A percentile compares a stretch with the other conserved stretches of the same genome.
phyloP scores from a whole-genome alignment of 352 stramenopile species.

The Aphanomyces stellatus region DNA sequence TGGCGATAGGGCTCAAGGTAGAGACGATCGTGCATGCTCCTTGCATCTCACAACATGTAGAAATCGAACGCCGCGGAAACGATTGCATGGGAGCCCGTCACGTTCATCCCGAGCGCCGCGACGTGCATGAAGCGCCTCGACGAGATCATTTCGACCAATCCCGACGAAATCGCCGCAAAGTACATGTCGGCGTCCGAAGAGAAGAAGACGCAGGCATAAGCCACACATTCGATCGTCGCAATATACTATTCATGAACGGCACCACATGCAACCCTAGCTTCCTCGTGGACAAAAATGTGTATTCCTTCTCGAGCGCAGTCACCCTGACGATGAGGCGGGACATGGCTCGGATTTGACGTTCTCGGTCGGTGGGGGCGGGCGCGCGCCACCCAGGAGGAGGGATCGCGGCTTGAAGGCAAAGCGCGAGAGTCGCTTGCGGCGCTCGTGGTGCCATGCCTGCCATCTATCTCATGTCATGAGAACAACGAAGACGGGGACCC shows the following conservation, averaged over 20 bases:
- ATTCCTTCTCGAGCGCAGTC: too few species aligned
- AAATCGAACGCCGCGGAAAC: not conserved
- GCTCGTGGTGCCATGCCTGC: conserved; percentile 1
- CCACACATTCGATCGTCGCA: too few species aligned
- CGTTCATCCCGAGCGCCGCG: conserved; percentile 9
- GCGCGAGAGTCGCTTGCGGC: not conserved
- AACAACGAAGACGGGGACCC: not conserved
- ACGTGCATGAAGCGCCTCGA: conserved; percentile 5
- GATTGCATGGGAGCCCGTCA: conserved; percentile 17
- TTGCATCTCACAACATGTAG: not conserved
- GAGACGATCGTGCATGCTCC: not conserved
- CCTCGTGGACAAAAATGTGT: too few species aligned
- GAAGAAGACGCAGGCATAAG: not conserved
- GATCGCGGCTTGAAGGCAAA: not conserved
- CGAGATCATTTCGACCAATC: not conserved
- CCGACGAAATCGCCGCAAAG: not conserved
- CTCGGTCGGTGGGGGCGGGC: too few species aligned
- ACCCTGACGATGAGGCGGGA: too few species aligned
- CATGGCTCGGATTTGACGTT: too few species aligned
- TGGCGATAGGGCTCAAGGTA: conserved; percentile 10
- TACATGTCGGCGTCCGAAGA: not conserved
- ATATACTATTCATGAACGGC: too few species aligned
- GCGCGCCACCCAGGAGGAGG: too few species aligned
- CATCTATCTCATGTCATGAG: not conserved
- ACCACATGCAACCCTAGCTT: too few species aligned